Base-by-base conservation (phyloP, 176 grass and related monocot genomes). In the Avena sativa region DNA sequence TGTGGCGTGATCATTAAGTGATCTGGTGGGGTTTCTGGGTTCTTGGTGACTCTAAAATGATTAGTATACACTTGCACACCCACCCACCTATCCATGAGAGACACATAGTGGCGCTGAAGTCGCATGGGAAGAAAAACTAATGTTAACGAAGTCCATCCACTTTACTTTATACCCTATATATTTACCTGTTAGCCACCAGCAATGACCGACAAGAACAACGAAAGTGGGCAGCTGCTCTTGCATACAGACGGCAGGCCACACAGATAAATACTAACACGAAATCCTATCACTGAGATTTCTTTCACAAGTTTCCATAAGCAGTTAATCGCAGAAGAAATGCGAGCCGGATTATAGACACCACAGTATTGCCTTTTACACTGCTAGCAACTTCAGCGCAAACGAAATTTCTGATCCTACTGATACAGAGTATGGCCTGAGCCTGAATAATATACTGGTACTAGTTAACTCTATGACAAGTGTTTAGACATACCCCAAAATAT, bases 381-480 rank as follows among this genome's bases (percentile, higher is more conserved):
- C 60, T 70, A 40, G 10, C 62, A 69, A 40, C 69, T 80, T 66
- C 34, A 20, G 32, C 51, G 43, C 32, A 87, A 84, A 67, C 1
- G 6, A 62, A 83, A 67, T 50, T 50, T 9, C 51, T 12, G 17
- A 80, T 79, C 70, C 3, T 17, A 47, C 21, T 73, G 13, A 56
- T 74, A 71, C 30, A 21, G 71, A 47, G 3, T 50, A 81, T 21
- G 30, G 32, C 80, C 21, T 51, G 48, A 49, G 32, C 80, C 21
- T 51, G 48, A 49, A 74, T 59, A 83, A 36, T 20, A 48, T 60
- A 80, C 15, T 76, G 5, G 38, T 32, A 34, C 32, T 34, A 36
- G 13, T 48, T 25, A 50, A 67, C 0, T 75, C 68, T 52, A 49
- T 10, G 19, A 9, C 63, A 76, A 69, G 50, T 32, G 56, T 40